Base-by-base conservation (phyloP, 352 stramenopile species). In the Phytophthora pisi region DNA sequence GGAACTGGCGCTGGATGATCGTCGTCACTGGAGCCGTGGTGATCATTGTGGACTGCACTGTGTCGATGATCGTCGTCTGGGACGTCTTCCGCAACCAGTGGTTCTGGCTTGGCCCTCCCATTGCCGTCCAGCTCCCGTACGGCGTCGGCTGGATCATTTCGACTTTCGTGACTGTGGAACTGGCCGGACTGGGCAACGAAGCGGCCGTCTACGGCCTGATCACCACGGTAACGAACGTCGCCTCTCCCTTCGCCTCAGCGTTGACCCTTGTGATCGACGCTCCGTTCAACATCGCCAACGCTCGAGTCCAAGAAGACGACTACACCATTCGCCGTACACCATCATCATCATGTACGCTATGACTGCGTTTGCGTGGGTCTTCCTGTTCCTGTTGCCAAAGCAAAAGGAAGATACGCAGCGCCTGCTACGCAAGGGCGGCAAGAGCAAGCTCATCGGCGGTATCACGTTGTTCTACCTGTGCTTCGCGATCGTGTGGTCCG, bases 1-100 rank as follows among this genome's bases (percentile, higher is more conserved):
- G 71, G 71, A 78, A 73, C 64, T 78, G 66, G 71, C 70, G 70
- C 34, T 62, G 49, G 43, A 77, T 74, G 57, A 82, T 68, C 28
- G 51, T 67, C 9, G 20, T 63, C 6, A 72, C 74, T 10, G 61
- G 61, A 13, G 40, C 46, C 2, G 46, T 65, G n/a, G 61, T 74
- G 8, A 62, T 74, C 16, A 11, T 70, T 20, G 43, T 74, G 18
- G 59, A 66, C 34, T 49, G 49, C n/a, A 23, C 50, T 3, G 50
- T 55, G 1, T 57, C 58, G 2, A n/a, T 65, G 9, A n/a, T 65
- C 5, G 50, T 55, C 9, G 13, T 62, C 26, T 67, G 60, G 51
- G 46, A 56, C n/a, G 31, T 61, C 1, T 61, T 60, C 51, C 50
- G 59, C 10, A 61, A n/a, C 9, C 57, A 65, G 26, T 65, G 59